Percentiles rank a stretch among this genome's conserved stretches.
phyloP scores from a whole-genome alignment of 2,329 filamentous ascomycete species.

The Fusarium ramigenum region DNA sequence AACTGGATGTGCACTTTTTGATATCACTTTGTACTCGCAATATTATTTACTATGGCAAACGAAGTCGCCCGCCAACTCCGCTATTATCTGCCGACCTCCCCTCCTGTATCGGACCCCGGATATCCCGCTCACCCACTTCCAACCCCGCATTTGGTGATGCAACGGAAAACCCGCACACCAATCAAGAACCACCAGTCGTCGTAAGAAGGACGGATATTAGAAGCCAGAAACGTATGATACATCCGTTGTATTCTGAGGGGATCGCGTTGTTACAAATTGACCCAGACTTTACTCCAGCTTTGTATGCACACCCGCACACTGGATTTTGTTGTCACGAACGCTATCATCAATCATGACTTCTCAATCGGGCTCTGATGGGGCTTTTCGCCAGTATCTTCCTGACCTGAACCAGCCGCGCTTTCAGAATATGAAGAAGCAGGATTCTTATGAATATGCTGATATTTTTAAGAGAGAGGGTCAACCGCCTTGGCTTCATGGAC shows the following conservation, averaged over 20 bases:
- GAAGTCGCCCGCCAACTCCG: background rate
- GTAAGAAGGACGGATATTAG: background rate
- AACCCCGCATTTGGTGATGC: background rate
- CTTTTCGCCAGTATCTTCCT: constrained; percentile 11
- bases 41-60: background rate
- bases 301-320: too few species aligned
- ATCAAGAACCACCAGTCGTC: background rate
- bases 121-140: background rate
- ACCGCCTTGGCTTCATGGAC: constrained; percentile 73
- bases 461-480: constrained; percentile 66
- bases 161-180: background rate
- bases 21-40: background rate
- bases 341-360: background rate
- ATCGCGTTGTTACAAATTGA: background rate
- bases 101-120: constrained; percentile 20
- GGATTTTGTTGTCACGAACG: too few species aligned
- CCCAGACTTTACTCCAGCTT: background rate
- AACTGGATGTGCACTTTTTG: fast-evolving
- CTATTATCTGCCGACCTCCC: background rate
- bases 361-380: background rate
- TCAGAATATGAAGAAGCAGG: constrained; percentile 64
- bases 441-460: constrained; percentile 69
- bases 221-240: background rate
- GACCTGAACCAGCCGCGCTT: background rate
- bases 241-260: background rate